Conservation (phyloP, 148 eudicot genomes). For the Camellia granthamiana region DNA sequence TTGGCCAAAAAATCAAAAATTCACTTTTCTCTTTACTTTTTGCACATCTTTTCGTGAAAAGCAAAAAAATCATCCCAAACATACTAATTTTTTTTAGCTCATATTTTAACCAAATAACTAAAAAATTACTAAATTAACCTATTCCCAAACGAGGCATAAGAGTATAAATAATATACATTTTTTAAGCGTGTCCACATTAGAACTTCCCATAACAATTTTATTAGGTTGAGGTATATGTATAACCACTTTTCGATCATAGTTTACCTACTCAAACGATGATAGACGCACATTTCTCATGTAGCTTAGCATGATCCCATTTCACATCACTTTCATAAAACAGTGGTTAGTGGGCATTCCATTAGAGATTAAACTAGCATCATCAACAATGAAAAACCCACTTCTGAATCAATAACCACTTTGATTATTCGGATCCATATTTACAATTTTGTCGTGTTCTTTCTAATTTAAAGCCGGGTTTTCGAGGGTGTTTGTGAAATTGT, state of each 20-base stretch:
- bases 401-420: slow-evolving; percentile 15
- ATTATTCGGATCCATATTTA: background rate
- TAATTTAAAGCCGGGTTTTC: slow-evolving; percentile 7
- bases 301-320: slow-evolving; percentile 1
- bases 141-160: no score
- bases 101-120: no score
- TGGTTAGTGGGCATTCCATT: slow-evolving; percentile 14
- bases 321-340: background rate
- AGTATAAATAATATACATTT: no score
- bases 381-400: background rate
- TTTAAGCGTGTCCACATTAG: background rate
- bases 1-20: no score
- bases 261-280: slow-evolving; percentile 25
- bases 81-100: no score
- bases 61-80: no score
- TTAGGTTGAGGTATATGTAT: background rate
- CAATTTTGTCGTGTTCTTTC: background rate
- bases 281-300: background rate
- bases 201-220: background rate
- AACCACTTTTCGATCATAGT: slow-evolving; percentile 7
- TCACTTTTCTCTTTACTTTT: no score
- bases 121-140: no score
- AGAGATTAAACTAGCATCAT: background rate
- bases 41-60: no score
- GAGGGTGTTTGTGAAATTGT: slow-evolving; percentile 14